Percentiles rank a stretch among this genome's conserved stretches.
phyloP scores from a whole-genome alignment of 2,329 filamentous ascomycete genomes.

The Colletotrichum sp. region DNA sequence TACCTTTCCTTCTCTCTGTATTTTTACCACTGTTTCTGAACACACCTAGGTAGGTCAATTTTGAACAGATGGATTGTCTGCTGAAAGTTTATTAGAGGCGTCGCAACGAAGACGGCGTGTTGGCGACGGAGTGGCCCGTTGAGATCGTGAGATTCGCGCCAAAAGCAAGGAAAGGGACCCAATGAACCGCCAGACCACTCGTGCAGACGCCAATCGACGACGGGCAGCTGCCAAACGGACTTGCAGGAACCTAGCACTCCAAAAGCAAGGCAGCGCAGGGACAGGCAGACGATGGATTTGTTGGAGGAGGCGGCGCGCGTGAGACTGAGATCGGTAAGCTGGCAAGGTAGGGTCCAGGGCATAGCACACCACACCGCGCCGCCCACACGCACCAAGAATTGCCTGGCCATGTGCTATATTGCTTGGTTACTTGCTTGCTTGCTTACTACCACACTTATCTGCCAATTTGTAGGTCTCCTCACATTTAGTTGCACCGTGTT shows the following conservation, averaged over 20 bases:
- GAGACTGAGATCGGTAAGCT: not conserved
- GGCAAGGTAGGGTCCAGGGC: not conserved
- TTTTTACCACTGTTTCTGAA: not conserved
- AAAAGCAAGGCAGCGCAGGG: not conserved
- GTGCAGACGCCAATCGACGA: not conserved
- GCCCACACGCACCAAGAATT: not conserved
- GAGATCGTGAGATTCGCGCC: not conserved
- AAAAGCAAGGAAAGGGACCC: not conserved
- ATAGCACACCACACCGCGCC: not conserved
- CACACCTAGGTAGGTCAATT: not conserved
- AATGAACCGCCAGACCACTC: not conserved
- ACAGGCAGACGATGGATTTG: conserved; percentile 4
- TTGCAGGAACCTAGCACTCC: not conserved
- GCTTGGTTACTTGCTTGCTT: not conserved
- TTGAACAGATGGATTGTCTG: not conserved
- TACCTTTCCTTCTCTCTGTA: not conserved
- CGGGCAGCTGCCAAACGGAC: not conserved
- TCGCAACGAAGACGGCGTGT: not conserved
- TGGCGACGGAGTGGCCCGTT: not conserved
- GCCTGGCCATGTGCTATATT: not conserved
- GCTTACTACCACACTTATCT: not conserved
- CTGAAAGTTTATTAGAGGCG: not conserved
- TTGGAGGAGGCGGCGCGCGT: not conserved
- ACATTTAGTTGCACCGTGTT: not conserved
- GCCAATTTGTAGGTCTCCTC: not conserved